phyloP scores from a whole-genome alignment of 148 eudicot genomes.

The Camellia japonica region DNA sequence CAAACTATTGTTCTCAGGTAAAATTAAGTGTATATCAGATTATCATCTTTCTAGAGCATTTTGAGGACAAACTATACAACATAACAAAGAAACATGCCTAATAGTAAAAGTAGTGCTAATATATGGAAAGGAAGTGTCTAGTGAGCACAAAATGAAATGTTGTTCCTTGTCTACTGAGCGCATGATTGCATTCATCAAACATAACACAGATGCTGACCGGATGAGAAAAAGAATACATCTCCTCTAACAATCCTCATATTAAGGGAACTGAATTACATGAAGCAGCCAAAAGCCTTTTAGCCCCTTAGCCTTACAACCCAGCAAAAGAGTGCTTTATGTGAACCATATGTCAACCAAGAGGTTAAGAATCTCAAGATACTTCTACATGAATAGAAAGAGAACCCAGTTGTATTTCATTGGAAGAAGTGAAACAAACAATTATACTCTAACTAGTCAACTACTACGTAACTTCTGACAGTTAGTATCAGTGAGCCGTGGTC shows the following conservation, averaged over 20 bases:
- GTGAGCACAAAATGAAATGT: not conserved
- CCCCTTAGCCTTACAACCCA: not conserved
- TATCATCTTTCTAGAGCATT: not conserved
- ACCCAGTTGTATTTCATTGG: not conserved
- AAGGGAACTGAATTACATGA: not conserved
- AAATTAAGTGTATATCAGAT: not conserved
- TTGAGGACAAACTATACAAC: not conserved
- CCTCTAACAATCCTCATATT: not conserved
- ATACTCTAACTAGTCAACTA: not conserved
- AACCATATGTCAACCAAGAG: not conserved
- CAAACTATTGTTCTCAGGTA: not conserved
- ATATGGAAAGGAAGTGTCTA: not conserved
- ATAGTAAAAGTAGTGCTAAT: not conserved
- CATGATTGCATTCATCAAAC: conserved; percentile 1
- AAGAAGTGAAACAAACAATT: not conserved
- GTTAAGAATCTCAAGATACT: not conserved
- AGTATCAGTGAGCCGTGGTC: not conserved
- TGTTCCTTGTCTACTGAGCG: not conserved
- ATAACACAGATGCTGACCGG: not conserved
- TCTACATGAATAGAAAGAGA: not conserved
- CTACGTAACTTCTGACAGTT: not conserved
- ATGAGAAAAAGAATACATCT: not conserved
- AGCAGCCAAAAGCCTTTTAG: not conserved
- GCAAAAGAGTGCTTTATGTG: not conserved
- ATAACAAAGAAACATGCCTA: not conserved